Conservation (phyloP, 2,329 filamentous ascomycete genomes). For the Trichoderma sp. region DNA sequence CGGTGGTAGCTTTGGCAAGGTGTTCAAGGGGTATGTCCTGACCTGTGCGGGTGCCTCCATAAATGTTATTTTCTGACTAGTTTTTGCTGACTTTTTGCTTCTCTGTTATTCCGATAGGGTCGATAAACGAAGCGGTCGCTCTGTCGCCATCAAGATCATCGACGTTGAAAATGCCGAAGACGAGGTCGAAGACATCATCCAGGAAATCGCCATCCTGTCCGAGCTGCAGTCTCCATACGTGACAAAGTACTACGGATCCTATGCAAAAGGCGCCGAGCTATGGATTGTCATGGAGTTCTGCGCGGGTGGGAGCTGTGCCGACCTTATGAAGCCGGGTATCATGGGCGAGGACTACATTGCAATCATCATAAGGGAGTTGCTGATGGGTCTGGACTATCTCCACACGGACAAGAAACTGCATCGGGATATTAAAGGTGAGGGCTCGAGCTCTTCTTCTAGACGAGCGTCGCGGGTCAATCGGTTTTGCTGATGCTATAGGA, state of each 20-base stretch:
- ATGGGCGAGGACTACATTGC: constrained; percentile 96
- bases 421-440: constrained; percentile 86
- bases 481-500: neutral
- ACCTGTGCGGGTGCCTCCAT: neutral
- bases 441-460: neutral
- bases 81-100: neutral
- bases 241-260: constrained; percentile 97
- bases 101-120: constrained; percentile 55
- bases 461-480: neutral
- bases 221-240: constrained; percentile 95
- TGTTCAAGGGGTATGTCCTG: constrained; percentile 83
- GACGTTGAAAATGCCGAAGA: constrained; percentile 99
- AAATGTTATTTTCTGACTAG: neutral
- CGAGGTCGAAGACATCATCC: constrained; percentile 98
- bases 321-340: constrained; percentile 89
- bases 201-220: constrained; percentile 96
- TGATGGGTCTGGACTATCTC: constrained; percentile 88
- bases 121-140: constrained; percentile 88
- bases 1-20: constrained; percentile 96
- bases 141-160: constrained; percentile 97
- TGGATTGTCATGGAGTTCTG: constrained; percentile 99
- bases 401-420: constrained; percentile 96
- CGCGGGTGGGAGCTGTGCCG: constrained; percentile 92
- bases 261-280: constrained; percentile 90
- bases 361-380: constrained; percentile 87